These are phyloP conservation scores for Hypoxylon cercidicola DNA, from an alignment of 495 filamentous ascomycete genomes.

Conservation along the genomic window DNA sequence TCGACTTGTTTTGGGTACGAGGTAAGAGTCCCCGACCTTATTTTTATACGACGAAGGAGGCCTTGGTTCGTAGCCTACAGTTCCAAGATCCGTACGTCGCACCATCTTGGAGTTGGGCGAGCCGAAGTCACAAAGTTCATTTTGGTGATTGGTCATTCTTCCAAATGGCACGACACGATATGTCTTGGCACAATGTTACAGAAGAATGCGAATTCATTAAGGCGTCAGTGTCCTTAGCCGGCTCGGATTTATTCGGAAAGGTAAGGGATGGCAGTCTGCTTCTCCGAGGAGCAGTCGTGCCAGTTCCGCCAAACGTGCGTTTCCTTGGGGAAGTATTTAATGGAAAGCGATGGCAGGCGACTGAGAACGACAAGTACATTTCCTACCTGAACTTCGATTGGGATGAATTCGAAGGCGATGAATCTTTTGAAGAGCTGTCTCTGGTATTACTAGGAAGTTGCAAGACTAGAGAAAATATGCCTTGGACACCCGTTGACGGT, in stretches of 20 bases:
- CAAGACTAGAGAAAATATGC: not conserved
- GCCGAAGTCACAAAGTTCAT: slow-evolving; percentile 2
- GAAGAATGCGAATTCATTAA: slow-evolving; percentile 4
- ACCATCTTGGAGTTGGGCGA: slow-evolving; percentile 20
- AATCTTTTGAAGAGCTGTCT: slow-evolving; percentile 1
- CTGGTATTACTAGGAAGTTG: slow-evolving; percentile 17
- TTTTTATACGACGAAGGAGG: not conserved
- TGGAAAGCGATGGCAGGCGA: not conserved
- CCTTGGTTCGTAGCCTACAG: not conserved
- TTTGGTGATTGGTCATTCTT: slow-evolving; percentile 6
- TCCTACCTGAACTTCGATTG: slow-evolving; percentile 13
- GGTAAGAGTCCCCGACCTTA: too few species aligned
- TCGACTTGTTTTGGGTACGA: slow-evolving; percentile 11
- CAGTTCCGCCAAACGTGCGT: not conserved
- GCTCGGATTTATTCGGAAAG: not conserved
- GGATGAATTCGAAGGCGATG: not conserved
- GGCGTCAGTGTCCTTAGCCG: not conserved
- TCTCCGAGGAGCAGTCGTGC: slow-evolving; percentile 1
- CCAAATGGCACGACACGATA: too few species aligned
- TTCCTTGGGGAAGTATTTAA: not conserved
- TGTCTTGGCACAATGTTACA: not conserved
- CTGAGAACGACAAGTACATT: not conserved
- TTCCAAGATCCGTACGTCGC: slow-evolving; percentile 9
- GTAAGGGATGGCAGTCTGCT: slow-evolving; percentile 1
- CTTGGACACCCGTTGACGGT: not conserved